Conservation (phyloP, 2,329 filamentous ascomycete genomes). For the Cryphonectria carpinicola region DNA sequence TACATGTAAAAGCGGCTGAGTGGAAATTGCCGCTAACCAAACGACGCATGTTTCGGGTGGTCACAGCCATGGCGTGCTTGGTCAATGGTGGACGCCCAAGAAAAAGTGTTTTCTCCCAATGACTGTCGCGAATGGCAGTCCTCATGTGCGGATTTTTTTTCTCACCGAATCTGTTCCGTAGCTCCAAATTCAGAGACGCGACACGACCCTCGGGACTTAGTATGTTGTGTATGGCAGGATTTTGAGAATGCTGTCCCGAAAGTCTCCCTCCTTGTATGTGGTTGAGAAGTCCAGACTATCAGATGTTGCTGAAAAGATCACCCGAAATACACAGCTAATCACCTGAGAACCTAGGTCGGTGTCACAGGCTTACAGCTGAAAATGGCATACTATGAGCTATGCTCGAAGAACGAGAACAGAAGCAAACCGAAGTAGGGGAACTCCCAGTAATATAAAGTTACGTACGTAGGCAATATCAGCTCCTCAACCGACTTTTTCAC, state of each 20-base stretch:
- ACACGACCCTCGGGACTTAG: background rate
- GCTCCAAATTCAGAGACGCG: background rate
- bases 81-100: background rate
- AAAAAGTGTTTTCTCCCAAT: background rate
- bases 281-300: background rate
- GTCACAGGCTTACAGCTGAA: background rate
- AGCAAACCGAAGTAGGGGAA: background rate
- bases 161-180: background rate
- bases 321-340: background rate
- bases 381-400: background rate
- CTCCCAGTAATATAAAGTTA: background rate
- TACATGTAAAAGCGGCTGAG: background rate
- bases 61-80: slow-evolving; percentile 13
- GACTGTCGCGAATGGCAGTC: background rate
- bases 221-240: background rate
- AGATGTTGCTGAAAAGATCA: background rate
- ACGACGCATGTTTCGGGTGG: slow-evolving; percentile 21
- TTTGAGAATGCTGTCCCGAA: background rate
- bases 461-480: background rate
- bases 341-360: background rate
- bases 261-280: background rate
- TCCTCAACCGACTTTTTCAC: background rate
- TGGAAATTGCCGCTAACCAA: background rate
- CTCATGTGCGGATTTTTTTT: background rate
- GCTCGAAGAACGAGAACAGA: background rate